Percentiles rank a stretch among this genome's conserved stretches.
Evolutionary conservation across 2,329 filamentous ascomycete genomes (phyloP).

Genomic region (Alternaria metachromatica): DNA sequence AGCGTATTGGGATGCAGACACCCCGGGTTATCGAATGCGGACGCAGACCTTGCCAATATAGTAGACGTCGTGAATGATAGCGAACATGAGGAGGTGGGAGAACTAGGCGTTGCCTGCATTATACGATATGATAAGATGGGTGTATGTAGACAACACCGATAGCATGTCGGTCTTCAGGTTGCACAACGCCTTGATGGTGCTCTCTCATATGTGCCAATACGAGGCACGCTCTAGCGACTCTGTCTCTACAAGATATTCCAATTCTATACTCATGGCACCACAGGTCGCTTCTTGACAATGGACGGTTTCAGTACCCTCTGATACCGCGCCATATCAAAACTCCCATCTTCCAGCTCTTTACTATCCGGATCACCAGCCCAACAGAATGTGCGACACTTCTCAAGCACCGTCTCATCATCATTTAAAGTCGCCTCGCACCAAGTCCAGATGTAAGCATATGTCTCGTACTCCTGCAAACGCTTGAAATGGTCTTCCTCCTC

Average conservation of each 20-base stretch:
- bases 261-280: background rate
- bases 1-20: too few relatives aligned
- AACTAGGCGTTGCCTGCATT: too few relatives aligned
- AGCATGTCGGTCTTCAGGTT: too few relatives aligned
- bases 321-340: conserved; percentile 32
- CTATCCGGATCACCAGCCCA: conserved; percentile 30
- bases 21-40: too few relatives aligned
- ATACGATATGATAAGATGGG: too few relatives aligned
- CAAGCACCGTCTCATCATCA: conserved; percentile 6
- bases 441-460: conserved; percentile 24
- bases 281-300: conserved; percentile 7
- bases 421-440: conserved; percentile 22
- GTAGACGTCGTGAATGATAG: too few relatives aligned
- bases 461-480: conserved; percentile 27
- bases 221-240: too few relatives aligned
- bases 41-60: too few relatives aligned
- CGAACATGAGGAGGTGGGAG: too few relatives aligned
- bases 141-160: too few relatives aligned
- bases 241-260: background rate
- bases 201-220: too few relatives aligned
- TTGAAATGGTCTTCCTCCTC: conserved; percentile 20
- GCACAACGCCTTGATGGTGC: too few relatives aligned
- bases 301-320: conserved; percentile 33
- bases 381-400: conserved; percentile 24
- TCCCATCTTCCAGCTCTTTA: conserved; percentile 29